Conservation (phyloP, 345 rosid species). For the Populus pruinosa region DNA sequence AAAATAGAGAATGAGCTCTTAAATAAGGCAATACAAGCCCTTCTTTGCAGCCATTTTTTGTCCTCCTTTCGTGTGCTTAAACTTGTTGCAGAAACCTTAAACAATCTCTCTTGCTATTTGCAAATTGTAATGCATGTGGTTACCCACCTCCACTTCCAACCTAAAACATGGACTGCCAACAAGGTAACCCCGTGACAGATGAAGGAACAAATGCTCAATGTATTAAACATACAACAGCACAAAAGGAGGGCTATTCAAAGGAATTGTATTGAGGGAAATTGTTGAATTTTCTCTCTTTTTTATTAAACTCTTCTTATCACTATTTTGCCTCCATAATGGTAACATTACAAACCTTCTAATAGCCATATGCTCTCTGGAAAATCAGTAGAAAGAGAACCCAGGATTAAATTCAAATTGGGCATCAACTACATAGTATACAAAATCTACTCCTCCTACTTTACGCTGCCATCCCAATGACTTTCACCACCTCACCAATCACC, state of each 20-base stretch:
- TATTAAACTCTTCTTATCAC: background rate
- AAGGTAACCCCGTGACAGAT: too few species aligned
- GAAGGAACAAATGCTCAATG: too few species aligned
- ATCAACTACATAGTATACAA: constrained; percentile 14
- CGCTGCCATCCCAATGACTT: background rate
- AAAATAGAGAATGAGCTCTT: too few species aligned
- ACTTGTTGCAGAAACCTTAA: too few species aligned
- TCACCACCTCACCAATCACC: background rate
- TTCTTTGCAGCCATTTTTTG: too few species aligned
- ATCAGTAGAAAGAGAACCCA: background rate
- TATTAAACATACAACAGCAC: background rate
- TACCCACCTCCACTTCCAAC: too few species aligned
- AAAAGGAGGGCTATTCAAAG: background rate
- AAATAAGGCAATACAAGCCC: too few species aligned
- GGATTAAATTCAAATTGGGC: constrained; percentile 16
- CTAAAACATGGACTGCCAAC: too few species aligned
- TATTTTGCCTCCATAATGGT: constrained; percentile 7
- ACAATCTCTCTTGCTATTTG: too few species aligned
- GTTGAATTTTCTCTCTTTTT: background rate
- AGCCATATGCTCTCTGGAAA: constrained; percentile 1
- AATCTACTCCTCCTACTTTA: constrained; percentile 15
- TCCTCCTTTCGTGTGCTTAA: too few species aligned
- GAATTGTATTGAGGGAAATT: background rate
- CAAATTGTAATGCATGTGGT: too few species aligned
- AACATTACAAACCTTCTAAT: constrained; percentile 10